Conservation (phyloP, 169 alveolate genomes). For the Babesia bovis region DNA sequence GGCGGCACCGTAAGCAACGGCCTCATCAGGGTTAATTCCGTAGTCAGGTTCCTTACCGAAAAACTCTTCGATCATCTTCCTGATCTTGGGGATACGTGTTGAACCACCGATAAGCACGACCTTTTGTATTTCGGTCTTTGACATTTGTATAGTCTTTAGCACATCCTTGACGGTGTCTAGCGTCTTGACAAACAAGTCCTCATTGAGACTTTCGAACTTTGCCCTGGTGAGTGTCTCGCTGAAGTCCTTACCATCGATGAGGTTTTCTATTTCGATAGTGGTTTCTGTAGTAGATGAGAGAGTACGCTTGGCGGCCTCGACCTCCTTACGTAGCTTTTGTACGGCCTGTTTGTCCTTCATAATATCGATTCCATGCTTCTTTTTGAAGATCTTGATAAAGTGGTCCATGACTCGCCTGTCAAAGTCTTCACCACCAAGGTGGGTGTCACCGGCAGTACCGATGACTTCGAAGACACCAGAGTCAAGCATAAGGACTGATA, state of each 20-base stretch:
- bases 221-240: slow-evolving; percentile 94
- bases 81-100: slow-evolving; percentile 93
- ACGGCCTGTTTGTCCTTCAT: slow-evolving; percentile 92
- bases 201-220: slow-evolving; percentile 90
- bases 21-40: slow-evolving; percentile 94
- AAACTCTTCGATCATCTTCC: slow-evolving; percentile 89
- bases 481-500: slow-evolving; percentile 95
- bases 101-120: slow-evolving; percentile 97
- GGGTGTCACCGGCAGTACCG: slow-evolving; percentile 99
- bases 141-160: slow-evolving; percentile 87
- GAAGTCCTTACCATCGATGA: slow-evolving; percentile 89
- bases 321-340: slow-evolving; percentile 96
- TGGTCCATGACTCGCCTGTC: slow-evolving; percentile 92
- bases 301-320: slow-evolving; percentile 96
- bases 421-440: slow-evolving; percentile 99
- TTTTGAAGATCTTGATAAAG: slow-evolving; percentile 91
- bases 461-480: slow-evolving; percentile 97
- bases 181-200: slow-evolving; percentile 89
- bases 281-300: slow-evolving; percentile 90
- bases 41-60: slow-evolving; percentile 91
- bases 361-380: slow-evolving; percentile 90
- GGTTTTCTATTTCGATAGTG: slow-evolving; percentile 88
- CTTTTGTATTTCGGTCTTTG: slow-evolving; percentile 91
- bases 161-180: slow-evolving; percentile 91
- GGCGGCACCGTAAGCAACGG: slow-evolving; percentile 97